These are phyloP conservation scores for Reticulascus tulasneorum DNA, from an alignment of 2,329 filamentous ascomycete species.

Conservation along the genomic window DNA sequence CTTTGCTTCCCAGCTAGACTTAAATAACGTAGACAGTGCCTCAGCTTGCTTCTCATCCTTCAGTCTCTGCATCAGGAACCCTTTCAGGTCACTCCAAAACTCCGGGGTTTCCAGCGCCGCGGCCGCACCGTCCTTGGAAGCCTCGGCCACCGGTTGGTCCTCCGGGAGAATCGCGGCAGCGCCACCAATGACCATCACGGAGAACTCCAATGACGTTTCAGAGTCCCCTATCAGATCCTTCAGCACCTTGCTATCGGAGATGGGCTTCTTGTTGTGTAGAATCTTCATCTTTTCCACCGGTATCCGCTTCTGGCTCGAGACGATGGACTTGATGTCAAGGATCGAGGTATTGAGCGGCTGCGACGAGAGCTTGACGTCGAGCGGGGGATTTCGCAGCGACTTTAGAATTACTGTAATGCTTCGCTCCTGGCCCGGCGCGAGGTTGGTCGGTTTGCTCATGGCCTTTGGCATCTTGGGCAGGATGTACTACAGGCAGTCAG, in stretches of 20 bases:
- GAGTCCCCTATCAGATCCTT: slow-evolving; percentile 64
- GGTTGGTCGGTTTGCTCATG: slow-evolving; percentile 45
- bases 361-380: slow-evolving; percentile 62
- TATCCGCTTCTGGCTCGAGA: slow-evolving; percentile 60
- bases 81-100: slow-evolving; percentile 85
- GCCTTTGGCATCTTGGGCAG: slow-evolving; percentile 63
- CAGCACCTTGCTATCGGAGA: slow-evolving; percentile 71
- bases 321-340: slow-evolving; percentile 70
- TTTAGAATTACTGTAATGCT: slow-evolving; percentile 61
- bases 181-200: slow-evolving; percentile 84
- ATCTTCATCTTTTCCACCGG: slow-evolving; percentile 79
- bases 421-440: slow-evolving; percentile 49
- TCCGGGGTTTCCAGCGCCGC: slow-evolving; percentile 63
- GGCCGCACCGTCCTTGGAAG: slow-evolving; percentile 23
- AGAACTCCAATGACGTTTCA: slow-evolving; percentile 63
- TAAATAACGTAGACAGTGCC: slow-evolving; percentile 64
- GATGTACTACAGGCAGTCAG: slow-evolving; percentile 51
- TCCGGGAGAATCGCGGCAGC: slow-evolving; percentile 41
- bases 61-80: slow-evolving; percentile 74
- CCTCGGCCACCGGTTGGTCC: slow-evolving; percentile 29
- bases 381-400: slow-evolving; percentile 70
- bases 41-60: slow-evolving; percentile 65
- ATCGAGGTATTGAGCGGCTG: slow-evolving; percentile 68
- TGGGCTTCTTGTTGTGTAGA: slow-evolving; percentile 82
- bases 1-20: slow-evolving; percentile 61